These are phyloP conservation scores for Paraconiothyrium brasiliense DNA, from an alignment of 2,329 filamentous ascomycete species.

Conservation along the genomic window DNA sequence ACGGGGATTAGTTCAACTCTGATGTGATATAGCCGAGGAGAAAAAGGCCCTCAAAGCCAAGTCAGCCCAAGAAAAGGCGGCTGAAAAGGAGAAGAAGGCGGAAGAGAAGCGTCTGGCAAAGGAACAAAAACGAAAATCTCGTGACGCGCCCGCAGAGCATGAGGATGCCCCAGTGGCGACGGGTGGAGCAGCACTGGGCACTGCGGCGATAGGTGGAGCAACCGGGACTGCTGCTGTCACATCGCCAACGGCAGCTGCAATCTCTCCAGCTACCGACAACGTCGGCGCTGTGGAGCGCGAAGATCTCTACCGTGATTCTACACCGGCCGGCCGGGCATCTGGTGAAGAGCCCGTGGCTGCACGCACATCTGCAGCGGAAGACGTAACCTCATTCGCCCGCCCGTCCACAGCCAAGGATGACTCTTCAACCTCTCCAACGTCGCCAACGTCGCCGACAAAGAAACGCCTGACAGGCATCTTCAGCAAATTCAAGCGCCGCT, in stretches of 20 bases:
- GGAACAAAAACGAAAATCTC: constrained; percentile 64
- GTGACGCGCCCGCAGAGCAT: constrained; percentile 37
- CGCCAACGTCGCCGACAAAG: constrained; percentile 34
- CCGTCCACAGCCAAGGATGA: constrained; percentile 5
- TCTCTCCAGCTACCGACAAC: constrained; percentile 15
- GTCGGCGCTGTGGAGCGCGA: constrained; percentile 25
- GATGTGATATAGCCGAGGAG: constrained; percentile 60
- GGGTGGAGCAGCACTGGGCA: constrained; percentile 19
- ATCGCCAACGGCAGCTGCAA: constrained; percentile 17
- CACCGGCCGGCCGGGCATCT: constrained; percentile 17
- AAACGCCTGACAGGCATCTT: constrained; percentile 51
- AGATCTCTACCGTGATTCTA: constrained; percentile 32
- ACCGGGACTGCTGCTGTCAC: constrained; percentile 15
- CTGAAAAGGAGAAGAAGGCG: constrained; percentile 59
- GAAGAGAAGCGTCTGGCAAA: constrained; percentile 62
- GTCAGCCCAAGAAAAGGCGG: constrained; percentile 56
- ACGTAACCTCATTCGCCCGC: constrained; percentile 8
- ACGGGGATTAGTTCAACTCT: constrained; percentile 13
- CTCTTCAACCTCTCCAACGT: constrained; percentile 32
- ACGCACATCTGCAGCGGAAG: background rate
- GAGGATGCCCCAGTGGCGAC: constrained; percentile 21
- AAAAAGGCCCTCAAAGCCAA: constrained; percentile 59
- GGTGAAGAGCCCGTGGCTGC: constrained; percentile 8
- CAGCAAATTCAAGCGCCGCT: constrained; percentile 51
- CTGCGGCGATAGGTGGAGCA: constrained; percentile 54